phyloP scores from a whole-genome alignment of 768 basidiomycete species.

The Serendipita sp. region DNA sequence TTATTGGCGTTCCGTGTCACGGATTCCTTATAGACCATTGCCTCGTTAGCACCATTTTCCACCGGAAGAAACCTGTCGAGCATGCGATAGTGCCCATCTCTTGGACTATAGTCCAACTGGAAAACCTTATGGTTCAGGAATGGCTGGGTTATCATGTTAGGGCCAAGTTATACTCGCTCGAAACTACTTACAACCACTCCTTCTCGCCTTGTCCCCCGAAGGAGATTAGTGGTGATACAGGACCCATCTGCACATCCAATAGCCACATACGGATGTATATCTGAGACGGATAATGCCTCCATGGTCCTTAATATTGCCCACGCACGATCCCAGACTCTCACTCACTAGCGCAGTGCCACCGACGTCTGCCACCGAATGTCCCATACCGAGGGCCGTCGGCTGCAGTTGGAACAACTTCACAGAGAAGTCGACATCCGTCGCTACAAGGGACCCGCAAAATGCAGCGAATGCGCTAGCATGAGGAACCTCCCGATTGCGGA shows the following conservation, averaged over 20 bases:
- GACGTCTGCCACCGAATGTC: conserved; percentile 55
- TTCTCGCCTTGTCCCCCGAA: conserved; percentile 50
- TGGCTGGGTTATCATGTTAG: conserved; percentile 28
- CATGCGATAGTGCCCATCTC: conserved; percentile 63
- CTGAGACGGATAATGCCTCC: conserved; percentile 57
- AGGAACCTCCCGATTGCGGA: conserved; percentile 66
- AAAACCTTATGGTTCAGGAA: conserved; percentile 67
- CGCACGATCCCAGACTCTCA: conserved; percentile 6
- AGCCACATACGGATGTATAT: conserved; percentile 76
- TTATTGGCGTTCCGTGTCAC: neutral
- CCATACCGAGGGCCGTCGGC: conserved; percentile 55
- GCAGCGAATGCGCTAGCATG: conserved; percentile 49
- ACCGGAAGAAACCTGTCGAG: conserved; percentile 72
- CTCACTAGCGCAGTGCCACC: conserved; percentile 72
- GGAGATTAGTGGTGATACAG: conserved; percentile 53
- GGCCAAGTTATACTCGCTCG: neutral
- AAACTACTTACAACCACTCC: conserved; percentile 44
- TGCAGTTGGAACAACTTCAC: conserved; percentile 60
- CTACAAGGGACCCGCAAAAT: conserved; percentile 50
- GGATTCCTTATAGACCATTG: neutral
- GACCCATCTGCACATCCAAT: conserved; percentile 73
- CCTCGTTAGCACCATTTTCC: conserved; percentile 18
- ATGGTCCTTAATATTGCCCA: neutral
- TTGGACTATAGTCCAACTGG: conserved; percentile 74
- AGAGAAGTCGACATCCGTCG: conserved; percentile 69